Base-by-base conservation (phyloP, 345 rosid genomes). In the Eutrema yunnanense region DNA sequence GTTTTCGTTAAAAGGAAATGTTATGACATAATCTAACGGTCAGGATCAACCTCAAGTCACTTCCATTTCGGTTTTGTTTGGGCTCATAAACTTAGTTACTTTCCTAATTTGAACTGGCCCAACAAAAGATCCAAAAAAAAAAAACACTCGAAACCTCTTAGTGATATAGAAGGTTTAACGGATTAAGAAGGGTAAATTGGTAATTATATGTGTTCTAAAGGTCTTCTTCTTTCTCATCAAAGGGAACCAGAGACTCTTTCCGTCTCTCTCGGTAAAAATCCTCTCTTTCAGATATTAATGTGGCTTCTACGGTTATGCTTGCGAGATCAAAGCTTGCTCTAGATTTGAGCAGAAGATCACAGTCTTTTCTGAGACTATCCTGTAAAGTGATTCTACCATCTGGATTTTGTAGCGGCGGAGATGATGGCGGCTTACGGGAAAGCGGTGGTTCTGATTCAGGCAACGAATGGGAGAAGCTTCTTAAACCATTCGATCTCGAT, bases 381-480 rank as follows among this genome's bases (percentile, higher is more conserved):
- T 33, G 2, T 47, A 52, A 66, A 10, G 33, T 67, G 1, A 14
- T 43, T 75, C 73, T 58, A 51, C 59, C 78, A 9, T 74, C 72
- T 64, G 74, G 73, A 72, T 63, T 66, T 22, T 48, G 22, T 37
- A 36, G 56, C 29, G 10, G 29, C 58, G 65, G 12, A n/a, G 70
- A 41, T 22, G 49, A 13, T 4, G 56, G 65, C 29, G 4, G 33
- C 29, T 65, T 14, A 12, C 13, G 42, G 40, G 57, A 40, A 62
- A 65, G 49, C 58, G 71, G 73, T 47, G 82, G 49, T 29, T 76
- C 82, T 6, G 82, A 67, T 36, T 56, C 84, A 34, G 68, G 75
- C 65, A 88, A 81, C 19, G 92, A 93, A 66, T 89, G 97, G 96
- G 97, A 90, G 83, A 89, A 82, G 69, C 80, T 90, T 75, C 85